phyloP scores from a whole-genome alignment of 1,284 basidiomycete genomes.

The Trichosporon asahii region DNA sequence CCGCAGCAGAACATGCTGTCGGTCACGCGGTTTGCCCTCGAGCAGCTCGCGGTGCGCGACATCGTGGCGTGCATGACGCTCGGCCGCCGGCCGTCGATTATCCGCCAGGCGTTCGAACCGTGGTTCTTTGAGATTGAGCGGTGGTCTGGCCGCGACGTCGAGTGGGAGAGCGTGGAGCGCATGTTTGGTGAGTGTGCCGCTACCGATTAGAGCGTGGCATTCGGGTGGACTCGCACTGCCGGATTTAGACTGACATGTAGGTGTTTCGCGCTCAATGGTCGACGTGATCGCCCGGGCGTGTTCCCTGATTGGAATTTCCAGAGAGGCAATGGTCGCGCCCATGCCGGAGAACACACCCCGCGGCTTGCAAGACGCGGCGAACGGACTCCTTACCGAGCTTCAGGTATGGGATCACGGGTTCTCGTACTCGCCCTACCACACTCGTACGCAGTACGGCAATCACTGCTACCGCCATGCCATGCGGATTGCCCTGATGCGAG shows the following conservation, averaged over 20 bases:
- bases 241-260: slow-evolving; percentile 10
- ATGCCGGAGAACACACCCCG: slow-evolving; percentile 16
- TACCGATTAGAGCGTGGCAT: too few relatives aligned
- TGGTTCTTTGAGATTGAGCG: slow-evolving; percentile 49
- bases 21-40: slow-evolving; percentile 42
- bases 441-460: slow-evolving; percentile 44
- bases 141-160: slow-evolving; percentile 36
- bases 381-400: slow-evolving; percentile 39
- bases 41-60: slow-evolving; percentile 47
- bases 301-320: slow-evolving; percentile 29
- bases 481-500: slow-evolving; percentile 37
- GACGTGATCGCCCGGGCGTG: slow-evolving; percentile 44
- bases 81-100: slow-evolving; percentile 38
- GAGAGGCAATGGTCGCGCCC: slow-evolving; percentile 18
- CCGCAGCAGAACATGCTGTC: slow-evolving; percentile 28
- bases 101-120: slow-evolving; percentile 41
- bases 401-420: slow-evolving; percentile 41
- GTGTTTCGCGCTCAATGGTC: slow-evolving; percentile 45
- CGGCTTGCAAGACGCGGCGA: slow-evolving; percentile 32
- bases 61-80: slow-evolving; percentile 49
- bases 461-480: slow-evolving; percentile 44
- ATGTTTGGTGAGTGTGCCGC: slow-evolving; percentile 37
- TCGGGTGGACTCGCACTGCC: too few relatives aligned
- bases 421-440: slow-evolving; percentile 41
- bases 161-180: slow-evolving; percentile 46